Evolutionary conservation across 345 rosid genomes (phyloP), one percentile per base, ranked within the genome.

Genomic region (Populus alba): DNA sequence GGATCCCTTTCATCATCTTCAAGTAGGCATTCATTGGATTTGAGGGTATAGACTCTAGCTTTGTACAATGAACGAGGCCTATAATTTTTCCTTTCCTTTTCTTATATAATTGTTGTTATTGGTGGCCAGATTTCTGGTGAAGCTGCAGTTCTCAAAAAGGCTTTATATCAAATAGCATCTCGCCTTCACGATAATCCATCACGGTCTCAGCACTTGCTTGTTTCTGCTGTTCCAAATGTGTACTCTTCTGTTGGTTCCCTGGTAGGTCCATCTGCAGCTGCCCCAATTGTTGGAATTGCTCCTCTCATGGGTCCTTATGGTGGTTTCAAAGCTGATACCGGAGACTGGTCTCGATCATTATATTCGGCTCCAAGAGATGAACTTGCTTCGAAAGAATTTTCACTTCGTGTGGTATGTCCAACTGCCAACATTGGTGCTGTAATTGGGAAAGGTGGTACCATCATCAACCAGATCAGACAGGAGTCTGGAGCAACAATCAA

Each of bases 121-220:
- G 49, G 76, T 68, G 63, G 35, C 83, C 83, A 96, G 99, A 83
- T 97, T 78, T 85, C 94, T 70, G 98, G 99, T 66, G 98, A 97
- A 82, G 82, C 90, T 79, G 83, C 83, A 61, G 81, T 92, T 76
- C 95, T 97, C 79, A 94, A 90, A 75, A 92, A 90, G 88, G 97
- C 98, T 76, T 79, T 94, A 71, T 85, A 75, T 75, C 92, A 91
- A 84, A 92, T 92, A 85, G 97, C 97, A 31, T 75, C 90, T 67
- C 94, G 95, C 41, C 91, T 97, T 78, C 99, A 89, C 73, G 94
- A 91, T 17, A 97, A 97, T 85, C 99, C 98, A 41, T 94, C 98
- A 73, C 88, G 97, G 53, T 81, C 96, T 72, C 98, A 92, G 80
- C 94, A 91, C 80, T 78, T 89, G 75, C 97, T 97, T 67, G 83